Percentiles rank a stretch among this genome's conserved stretches.
Conservation (phyloP, 2,329 filamentous ascomycete genomes). For the Colletotrichum sp. region DNA sequence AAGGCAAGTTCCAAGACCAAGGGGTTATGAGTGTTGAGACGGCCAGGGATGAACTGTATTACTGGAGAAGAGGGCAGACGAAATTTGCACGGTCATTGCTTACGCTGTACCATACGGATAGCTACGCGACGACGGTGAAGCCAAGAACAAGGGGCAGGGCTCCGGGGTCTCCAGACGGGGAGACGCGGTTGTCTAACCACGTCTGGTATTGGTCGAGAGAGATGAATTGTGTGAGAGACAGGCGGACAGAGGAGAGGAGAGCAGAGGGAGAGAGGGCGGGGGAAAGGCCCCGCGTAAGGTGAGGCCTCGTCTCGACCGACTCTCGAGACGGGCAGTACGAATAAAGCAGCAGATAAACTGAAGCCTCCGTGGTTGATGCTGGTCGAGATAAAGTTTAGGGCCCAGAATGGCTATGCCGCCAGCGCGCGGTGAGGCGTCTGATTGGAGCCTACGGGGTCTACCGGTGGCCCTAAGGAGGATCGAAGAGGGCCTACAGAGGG, state of each 20-base stretch:
- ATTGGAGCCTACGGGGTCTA: not conserved
- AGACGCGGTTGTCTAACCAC: not conserved
- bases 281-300: not conserved
- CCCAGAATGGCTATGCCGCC: not conserved
- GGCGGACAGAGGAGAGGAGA: not conserved
- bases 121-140: not conserved
- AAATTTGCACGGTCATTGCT: not conserved
- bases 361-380: slow-evolving; percentile 11
- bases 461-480: not conserved
- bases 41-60: not conserved
- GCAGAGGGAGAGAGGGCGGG: not conserved
- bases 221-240: not conserved
- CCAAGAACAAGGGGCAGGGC: slow-evolving; percentile 2
- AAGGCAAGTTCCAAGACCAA: not conserved
- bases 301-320: not conserved
- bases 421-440: not conserved
- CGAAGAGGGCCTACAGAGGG: not conserved
- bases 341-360: not conserved
- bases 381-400: slow-evolving; percentile 9
- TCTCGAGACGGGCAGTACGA: not conserved
- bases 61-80: not conserved
- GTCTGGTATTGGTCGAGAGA: not conserved
- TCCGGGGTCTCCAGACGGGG: not conserved
- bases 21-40: not conserved
- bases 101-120: not conserved